Evolutionary conservation across 495 filamentous ascomycete species (phyloP).

Genomic region (Aspergillus sclerotiicarbonarius): DNA sequence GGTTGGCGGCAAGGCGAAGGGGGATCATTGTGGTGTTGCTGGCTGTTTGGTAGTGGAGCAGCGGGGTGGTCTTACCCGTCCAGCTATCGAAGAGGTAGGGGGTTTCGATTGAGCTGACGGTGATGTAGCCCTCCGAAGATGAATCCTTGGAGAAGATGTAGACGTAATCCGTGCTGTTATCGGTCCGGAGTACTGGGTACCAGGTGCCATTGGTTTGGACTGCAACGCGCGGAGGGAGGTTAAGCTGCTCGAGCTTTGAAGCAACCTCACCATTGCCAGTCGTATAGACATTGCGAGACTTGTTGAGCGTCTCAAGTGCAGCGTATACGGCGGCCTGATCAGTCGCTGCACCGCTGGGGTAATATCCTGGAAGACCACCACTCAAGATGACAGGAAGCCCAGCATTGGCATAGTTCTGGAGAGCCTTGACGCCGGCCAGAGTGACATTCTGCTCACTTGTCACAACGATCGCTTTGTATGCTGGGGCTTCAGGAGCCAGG

Average conservation of each 20-base stretch:
- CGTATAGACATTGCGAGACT: too few relatives aligned
- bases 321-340: too few relatives aligned
- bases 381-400: conserved; percentile 45
- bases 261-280: too few relatives aligned
- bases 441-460: conserved; percentile 39
- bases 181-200: conserved; percentile 34
- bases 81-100: conserved; percentile 42
- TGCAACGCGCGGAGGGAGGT: conserved; percentile 22
- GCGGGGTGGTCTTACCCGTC: conserved; percentile 36
- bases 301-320: too few relatives aligned
- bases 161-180: conserved; percentile 30
- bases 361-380: conserved; percentile 29
- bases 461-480: conserved; percentile 46
- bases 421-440: conserved; percentile 26
- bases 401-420: conserved; percentile 36
- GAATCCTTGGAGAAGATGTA: conserved; percentile 38
- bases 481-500: conserved; percentile 39
- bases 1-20: conserved; percentile 32
- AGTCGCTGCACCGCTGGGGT: conserved; percentile 17
- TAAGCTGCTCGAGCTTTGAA: too few relatives aligned
- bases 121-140: conserved; percentile 25
- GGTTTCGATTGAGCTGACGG: conserved; percentile 21
- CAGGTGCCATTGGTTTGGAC: conserved; percentile 31
- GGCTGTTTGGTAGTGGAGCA: conserved; percentile 28
- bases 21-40: conserved; percentile 22